phyloP scores from a whole-genome alignment of 2,329 filamentous ascomycete species.

The Dactylellina haptotyla region DNA sequence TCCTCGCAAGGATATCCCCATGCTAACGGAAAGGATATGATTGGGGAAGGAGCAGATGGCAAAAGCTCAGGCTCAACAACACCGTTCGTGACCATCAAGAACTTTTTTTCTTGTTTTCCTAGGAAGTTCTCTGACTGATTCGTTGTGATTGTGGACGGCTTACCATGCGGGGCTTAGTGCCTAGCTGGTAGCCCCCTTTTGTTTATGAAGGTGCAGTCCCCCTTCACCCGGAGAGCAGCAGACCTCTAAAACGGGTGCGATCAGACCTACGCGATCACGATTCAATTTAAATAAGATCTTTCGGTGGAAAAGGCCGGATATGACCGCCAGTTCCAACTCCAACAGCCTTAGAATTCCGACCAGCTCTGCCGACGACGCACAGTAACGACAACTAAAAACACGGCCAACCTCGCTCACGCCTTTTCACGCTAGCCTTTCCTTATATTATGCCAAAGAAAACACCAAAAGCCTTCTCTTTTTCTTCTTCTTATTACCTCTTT shows the following conservation, averaged over 20 bases:
- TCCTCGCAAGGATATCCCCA: constrained; percentile 45
- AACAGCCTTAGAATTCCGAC: constrained; percentile 29
- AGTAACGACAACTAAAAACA: constrained; percentile 34
- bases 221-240: constrained; percentile 53
- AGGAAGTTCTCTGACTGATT: constrained; percentile 54
- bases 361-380: constrained; percentile 39
- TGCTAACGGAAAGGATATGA: constrained; percentile 49
- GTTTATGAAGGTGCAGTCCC: constrained; percentile 53
- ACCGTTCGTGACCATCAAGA: constrained; percentile 55
- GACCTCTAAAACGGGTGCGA: constrained; percentile 55
- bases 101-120: constrained; percentile 54
- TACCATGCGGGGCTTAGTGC: constrained; percentile 27
- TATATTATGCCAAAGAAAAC: constrained; percentile 8
- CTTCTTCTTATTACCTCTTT: constrained; percentile 6
- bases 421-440: constrained; percentile 16
- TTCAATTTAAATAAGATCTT: constrained; percentile 53
- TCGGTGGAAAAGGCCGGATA: constrained; percentile 47
- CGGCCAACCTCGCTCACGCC: constrained; percentile 11
- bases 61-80: constrained; percentile 55
- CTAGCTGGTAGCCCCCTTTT: constrained; percentile 37
- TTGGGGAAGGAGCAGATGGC: constrained; percentile 47
- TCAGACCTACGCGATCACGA: constrained; percentile 54
- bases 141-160: constrained; percentile 53
- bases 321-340: constrained; percentile 23
- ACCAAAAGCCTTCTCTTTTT: constrained; percentile 9